Percentiles rank a stretch among this genome's conserved stretches.
These are phyloP conservation scores for Gossypium trilobum DNA, from an alignment of 441 rosid species.

Conservation along the genomic window DNA sequence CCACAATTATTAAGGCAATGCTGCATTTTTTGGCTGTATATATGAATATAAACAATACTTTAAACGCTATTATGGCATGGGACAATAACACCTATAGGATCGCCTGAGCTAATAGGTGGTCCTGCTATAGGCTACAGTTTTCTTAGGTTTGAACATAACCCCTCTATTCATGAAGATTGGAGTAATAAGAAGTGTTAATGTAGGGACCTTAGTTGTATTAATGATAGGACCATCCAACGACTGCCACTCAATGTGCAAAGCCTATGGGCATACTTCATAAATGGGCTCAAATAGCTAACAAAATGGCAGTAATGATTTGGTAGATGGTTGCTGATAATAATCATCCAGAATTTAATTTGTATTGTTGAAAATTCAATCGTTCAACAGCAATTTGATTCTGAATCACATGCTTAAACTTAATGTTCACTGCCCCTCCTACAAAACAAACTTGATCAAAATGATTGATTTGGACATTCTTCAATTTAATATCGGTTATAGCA, in stretches of 20 bases:
- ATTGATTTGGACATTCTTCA: not conserved
- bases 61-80: too few species aligned
- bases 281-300: constrained; percentile 2
- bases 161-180: not conserved
- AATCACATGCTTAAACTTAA: constrained; percentile 12
- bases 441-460: not conserved
- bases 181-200: not conserved
- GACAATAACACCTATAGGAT: too few species aligned
- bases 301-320: not conserved
- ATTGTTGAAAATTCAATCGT: not conserved
- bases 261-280: not conserved
- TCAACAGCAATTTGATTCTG: not conserved
- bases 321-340: not conserved
- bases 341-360: constrained; percentile 1
- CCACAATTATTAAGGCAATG: not conserved
- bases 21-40: not conserved
- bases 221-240: not conserved
- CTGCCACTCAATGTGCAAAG: not conserved
- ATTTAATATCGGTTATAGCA: not conserved
- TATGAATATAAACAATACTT: too few species aligned
- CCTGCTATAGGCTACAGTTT: too few species aligned
- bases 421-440: not conserved
- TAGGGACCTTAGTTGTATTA: not conserved
- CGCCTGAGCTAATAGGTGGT: too few species aligned
- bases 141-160: too few species aligned